Evolutionary conservation across 345 rosid genomes (phyloP).

Genomic region (Clausena lansium): DNA sequence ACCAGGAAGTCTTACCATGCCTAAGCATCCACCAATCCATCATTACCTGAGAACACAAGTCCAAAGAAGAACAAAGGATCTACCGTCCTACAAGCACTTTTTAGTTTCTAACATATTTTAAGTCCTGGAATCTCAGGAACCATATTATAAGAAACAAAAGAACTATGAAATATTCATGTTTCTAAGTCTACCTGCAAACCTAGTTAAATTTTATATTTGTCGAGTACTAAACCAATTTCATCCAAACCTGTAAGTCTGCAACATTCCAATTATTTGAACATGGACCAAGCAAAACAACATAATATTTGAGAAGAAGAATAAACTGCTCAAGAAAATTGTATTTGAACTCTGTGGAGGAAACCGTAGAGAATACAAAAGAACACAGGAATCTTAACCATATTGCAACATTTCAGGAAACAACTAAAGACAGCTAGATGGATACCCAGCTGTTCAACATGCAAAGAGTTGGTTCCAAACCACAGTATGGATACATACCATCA

Average conservation of each 20-base stretch:
- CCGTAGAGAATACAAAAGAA: background rate
- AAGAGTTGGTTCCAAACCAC: background rate
- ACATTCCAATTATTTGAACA: background rate
- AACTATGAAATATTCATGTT: background rate
- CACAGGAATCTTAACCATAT: background rate
- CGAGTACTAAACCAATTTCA: background rate
- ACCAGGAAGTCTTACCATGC: no score
- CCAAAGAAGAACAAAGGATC: conserved; percentile 7
- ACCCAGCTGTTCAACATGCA: background rate
- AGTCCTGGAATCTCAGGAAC: background rate
- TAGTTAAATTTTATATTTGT: background rate
- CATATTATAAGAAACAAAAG: background rate
- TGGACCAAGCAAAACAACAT: background rate
- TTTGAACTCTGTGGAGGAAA: background rate
- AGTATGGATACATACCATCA: conserved; percentile 27
- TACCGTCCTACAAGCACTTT: background rate
- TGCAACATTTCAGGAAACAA: background rate
- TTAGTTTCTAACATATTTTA: background rate
- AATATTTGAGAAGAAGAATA: background rate
- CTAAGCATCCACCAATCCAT: no score
- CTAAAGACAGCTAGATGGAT: background rate
- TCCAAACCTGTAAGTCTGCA: background rate
- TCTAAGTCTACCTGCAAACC: background rate
- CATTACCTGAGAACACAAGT: background rate
- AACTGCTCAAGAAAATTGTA: background rate